These are phyloP conservation scores for Rostrohypoxylon terebratum DNA, from an alignment of 495 filamentous ascomycete species.

Conservation along the genomic window DNA sequence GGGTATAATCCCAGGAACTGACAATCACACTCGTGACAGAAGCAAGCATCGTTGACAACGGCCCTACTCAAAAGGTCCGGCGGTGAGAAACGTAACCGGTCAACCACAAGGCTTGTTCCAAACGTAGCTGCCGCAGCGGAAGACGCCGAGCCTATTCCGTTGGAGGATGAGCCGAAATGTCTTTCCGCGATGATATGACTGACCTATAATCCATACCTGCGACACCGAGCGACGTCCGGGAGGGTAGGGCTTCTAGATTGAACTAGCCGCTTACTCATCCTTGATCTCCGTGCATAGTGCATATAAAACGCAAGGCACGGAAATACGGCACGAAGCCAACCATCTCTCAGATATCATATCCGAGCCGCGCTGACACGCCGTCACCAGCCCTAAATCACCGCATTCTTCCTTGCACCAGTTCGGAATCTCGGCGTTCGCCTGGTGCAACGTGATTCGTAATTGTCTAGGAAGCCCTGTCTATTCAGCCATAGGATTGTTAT, in stretches of 20 bases:
- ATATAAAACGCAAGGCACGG: constrained; percentile 16
- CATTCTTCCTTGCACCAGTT: constrained; percentile 21
- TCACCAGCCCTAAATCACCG: background rate
- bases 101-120: constrained; percentile 18
- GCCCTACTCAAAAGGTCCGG: constrained; percentile 3
- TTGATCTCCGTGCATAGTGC: background rate
- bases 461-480: constrained; percentile 11
- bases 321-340: constrained; percentile 22
- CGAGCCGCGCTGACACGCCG: constrained; percentile 19
- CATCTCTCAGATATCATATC: constrained; percentile 35
- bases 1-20: background rate
- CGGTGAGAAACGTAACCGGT: constrained; percentile 27
- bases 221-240: constrained; percentile 32
- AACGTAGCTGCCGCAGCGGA: background rate
- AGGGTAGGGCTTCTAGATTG: constrained; percentile 9
- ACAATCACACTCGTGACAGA: background rate
- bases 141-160: constrained; percentile 32
- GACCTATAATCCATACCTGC: background rate
- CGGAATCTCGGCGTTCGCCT: constrained; percentile 44
- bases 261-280: constrained; percentile 15
- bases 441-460: constrained; percentile 13
- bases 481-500: constrained; percentile 20
- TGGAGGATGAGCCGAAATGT: background rate
- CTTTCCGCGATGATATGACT: background rate
- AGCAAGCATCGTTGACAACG: background rate